Percentiles rank a stretch among this genome's conserved stretches.
These are phyloP conservation scores for Phaeophleospora eucalypticola DNA, from an alignment of 2,329 filamentous ascomycete species.

Conservation along the genomic window DNA sequence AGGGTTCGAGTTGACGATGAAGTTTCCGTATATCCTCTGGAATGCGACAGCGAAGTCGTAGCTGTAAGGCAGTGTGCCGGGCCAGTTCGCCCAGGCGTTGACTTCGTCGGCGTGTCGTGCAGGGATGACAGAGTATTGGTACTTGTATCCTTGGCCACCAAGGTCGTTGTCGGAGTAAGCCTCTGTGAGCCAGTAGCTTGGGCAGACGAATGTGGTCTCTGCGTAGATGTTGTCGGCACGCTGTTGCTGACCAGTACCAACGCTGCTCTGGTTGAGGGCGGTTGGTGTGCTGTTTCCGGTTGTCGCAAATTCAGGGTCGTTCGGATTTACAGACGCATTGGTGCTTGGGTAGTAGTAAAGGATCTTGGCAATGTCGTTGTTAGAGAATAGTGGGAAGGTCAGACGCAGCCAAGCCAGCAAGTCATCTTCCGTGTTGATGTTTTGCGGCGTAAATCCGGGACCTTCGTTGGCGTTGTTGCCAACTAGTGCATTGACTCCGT, in stretches of 20 bases:
- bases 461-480: constrained; percentile 53
- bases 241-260: constrained; percentile 53
- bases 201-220: constrained; percentile 51
- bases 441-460: constrained; percentile 41
- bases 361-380: constrained; percentile 38
- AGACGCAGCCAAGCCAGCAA: constrained; percentile 40
- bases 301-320: constrained; percentile 30
- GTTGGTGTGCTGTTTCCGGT: constrained; percentile 37
- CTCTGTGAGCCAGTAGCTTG: constrained; percentile 53
- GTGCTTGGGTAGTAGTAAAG: constrained; percentile 37
- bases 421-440: constrained; percentile 40
- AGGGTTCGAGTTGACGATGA: constrained; percentile 42
- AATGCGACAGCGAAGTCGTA: constrained; percentile 33
- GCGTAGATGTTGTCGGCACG: constrained; percentile 51
- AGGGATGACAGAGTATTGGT: constrained; percentile 47
- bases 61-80: constrained; percentile 17
- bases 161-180: constrained; percentile 36
- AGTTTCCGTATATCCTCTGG: constrained; percentile 45
- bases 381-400: constrained; percentile 41
- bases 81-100: constrained; percentile 33
- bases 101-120: constrained; percentile 40
- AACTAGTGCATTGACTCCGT: constrained; percentile 36
- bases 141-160: constrained; percentile 41
- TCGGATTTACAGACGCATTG: constrained; percentile 25
- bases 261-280: constrained; percentile 48